Evolutionary conservation across 306 rosid genomes (phyloP).

Genomic region (Benincasa hispida): DNA sequence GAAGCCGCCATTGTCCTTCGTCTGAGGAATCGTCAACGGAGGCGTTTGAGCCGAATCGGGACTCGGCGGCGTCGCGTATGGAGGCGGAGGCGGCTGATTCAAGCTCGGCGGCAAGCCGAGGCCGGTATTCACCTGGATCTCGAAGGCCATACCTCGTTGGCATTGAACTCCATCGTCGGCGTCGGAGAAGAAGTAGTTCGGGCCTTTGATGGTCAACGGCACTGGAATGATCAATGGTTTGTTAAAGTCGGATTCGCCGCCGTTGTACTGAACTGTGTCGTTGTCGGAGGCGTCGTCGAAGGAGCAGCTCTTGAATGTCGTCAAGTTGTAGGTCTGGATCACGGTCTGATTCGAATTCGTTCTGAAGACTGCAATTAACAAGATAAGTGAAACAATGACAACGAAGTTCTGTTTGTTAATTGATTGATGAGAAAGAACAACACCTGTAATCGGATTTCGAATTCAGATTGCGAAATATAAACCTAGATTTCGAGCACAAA

Average conservation of each 20-base stretch:
- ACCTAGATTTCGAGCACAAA: not conserved
- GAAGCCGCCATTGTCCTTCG: constrained; percentile 17
- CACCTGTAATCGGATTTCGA: not conserved
- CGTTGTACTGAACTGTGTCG: constrained; percentile 33
- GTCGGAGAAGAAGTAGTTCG: constrained; percentile 64
- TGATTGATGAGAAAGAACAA: not conserved
- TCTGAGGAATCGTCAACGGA: constrained; percentile 10
- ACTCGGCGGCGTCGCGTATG: constrained; percentile 47
- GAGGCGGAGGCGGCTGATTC: constrained; percentile 88
- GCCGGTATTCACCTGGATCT: constrained; percentile 50
- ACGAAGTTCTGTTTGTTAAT: not conserved
- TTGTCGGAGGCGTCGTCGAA: constrained; percentile 35
- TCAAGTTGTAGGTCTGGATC: constrained; percentile 59
- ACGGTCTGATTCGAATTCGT: constrained; percentile 62
- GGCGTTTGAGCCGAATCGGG: constrained; percentile 32
- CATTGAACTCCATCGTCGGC: constrained; percentile 50
- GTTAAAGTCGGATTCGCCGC: constrained; percentile 20
- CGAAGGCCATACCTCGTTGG: constrained; percentile 57
- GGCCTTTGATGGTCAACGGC: constrained; percentile 47
- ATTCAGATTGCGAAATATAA: not conserved
- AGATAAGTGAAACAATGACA: not conserved
- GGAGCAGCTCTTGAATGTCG: constrained; percentile 41
- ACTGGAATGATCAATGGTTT: constrained; percentile 36
- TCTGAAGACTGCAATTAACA: constrained; percentile 45
- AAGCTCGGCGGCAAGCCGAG: constrained; percentile 72